phyloP scores from a whole-genome alignment of 2,329 filamentous ascomycete genomes.

The Stagonosporopsis chrysanthemi region DNA sequence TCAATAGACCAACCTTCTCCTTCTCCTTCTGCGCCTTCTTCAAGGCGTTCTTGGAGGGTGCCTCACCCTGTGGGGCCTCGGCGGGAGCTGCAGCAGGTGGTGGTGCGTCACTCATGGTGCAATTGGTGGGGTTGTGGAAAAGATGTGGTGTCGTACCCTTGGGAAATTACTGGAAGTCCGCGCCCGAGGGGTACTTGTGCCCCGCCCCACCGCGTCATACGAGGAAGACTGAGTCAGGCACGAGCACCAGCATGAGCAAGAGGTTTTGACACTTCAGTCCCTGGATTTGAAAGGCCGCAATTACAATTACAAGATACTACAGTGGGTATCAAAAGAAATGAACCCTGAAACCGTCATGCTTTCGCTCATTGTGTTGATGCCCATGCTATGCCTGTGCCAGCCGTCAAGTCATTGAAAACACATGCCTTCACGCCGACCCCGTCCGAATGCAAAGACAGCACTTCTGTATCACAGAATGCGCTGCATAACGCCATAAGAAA shows the following conservation, averaged over 20 bases:
- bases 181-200: constrained; percentile 24
- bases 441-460: constrained; percentile 10
- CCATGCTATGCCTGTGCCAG: constrained; percentile 18
- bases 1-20: constrained; percentile 43
- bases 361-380: constrained; percentile 9
- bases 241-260: neutral
- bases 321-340: constrained; percentile 18
- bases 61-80: constrained; percentile 31
- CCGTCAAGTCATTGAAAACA: constrained; percentile 1
- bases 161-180: constrained; percentile 9
- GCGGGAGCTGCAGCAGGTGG: constrained; percentile 34
- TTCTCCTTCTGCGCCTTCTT: constrained; percentile 54
- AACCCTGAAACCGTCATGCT: constrained; percentile 12
- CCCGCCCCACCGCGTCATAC: constrained; percentile 30
- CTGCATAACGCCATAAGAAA: constrained; percentile 2
- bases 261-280: neutral
- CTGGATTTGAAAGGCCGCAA: neutral
- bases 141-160: constrained; percentile 8
- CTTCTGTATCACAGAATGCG: neutral
- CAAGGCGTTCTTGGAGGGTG: constrained; percentile 51
- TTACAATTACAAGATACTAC: constrained; percentile 18
- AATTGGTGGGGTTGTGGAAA: constrained; percentile 9
- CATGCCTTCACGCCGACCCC: constrained; percentile 8
- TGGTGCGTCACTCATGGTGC: constrained; percentile 44
- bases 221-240: constrained; percentile 14